Percentiles rank a stretch among this genome's conserved stretches.
Evolutionary conservation across 1,284 basidiomycete genomes (phyloP).

Genomic region (Jaminaea rosea): DNA sequence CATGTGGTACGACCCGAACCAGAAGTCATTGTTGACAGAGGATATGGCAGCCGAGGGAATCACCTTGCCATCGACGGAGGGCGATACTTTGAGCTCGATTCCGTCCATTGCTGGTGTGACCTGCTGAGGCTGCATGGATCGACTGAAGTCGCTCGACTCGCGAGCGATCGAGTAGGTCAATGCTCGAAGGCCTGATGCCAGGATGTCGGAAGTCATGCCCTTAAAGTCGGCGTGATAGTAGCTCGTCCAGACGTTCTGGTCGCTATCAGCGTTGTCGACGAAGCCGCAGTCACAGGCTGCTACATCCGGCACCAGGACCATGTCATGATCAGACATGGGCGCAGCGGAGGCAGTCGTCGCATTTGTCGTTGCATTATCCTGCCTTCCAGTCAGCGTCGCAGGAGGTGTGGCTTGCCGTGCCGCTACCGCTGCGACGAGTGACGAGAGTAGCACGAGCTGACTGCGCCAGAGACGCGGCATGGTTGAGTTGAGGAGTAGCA

Average conservation of each 20-base stretch:
- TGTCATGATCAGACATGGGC: too few species aligned
- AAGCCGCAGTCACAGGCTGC: constrained; percentile 8
- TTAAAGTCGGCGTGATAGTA: constrained; percentile 2
- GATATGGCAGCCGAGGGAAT: constrained; percentile 1
- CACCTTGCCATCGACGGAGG: neutral
- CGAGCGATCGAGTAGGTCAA: neutral
- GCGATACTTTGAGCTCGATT: neutral
- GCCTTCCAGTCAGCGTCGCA: too few species aligned
- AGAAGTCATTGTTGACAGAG: neutral
- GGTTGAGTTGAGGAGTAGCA: too few species aligned
- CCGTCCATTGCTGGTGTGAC: neutral
- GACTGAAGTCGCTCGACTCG: neutral
- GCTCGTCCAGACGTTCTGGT: neutral
- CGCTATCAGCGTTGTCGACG: constrained; percentile 4
- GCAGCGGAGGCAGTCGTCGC: too few species aligned
- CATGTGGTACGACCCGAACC: constrained; percentile 1
- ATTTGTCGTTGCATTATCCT: too few species aligned
- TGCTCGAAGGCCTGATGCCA: neutral
- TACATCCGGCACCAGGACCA: too few species aligned
- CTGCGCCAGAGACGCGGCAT: too few species aligned
- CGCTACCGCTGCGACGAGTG: too few species aligned
- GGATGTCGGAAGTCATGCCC: neutral
- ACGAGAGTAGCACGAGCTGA: too few species aligned
- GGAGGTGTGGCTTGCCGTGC: too few species aligned
- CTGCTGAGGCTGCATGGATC: neutral